These are phyloP conservation scores for Candida vaughaniae DNA, from an alignment of 805 yeast species.

Conservation along the genomic window DNA sequence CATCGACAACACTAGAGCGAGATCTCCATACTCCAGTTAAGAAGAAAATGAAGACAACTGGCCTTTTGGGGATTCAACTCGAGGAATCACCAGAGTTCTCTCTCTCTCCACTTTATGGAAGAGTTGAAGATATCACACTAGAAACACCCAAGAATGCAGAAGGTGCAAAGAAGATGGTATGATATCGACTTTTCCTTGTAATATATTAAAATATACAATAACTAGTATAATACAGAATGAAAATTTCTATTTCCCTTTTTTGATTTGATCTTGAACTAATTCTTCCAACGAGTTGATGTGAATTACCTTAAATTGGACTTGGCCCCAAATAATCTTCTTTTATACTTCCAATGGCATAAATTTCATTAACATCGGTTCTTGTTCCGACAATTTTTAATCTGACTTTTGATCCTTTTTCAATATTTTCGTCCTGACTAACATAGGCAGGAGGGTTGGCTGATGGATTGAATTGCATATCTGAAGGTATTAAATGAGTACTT, in stretches of 20 bases:
- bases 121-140: constrained; percentile 17
- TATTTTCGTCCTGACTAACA: constrained; percentile 90
- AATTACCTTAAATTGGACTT: constrained; percentile 30
- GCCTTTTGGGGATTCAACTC: constrained; percentile 46
- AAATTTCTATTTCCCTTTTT: constrained; percentile 1
- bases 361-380: constrained; percentile 94
- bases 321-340: constrained; percentile 98
- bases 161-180: not conserved
- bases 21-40: constrained; percentile 4
- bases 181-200: constrained; percentile 3
- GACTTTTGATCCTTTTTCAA: constrained; percentile 90
- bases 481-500: constrained; percentile 90
- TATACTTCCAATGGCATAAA: constrained; percentile 95
- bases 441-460: constrained; percentile 98
- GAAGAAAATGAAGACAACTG: constrained; percentile 3
- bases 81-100: constrained; percentile 33
- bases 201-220: constrained; percentile 6
- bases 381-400: constrained; percentile 96
- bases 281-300: too few relatives aligned
- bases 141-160: constrained; percentile 3
- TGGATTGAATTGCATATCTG: constrained; percentile 90
- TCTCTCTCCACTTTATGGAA: constrained; percentile 20
- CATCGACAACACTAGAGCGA: too few relatives aligned
- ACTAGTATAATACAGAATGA: constrained; percentile 7
- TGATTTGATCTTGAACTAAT: not conserved